phyloP scores from a whole-genome alignment of 169 alveolate genomes.

The Cryptosporidium tyzzeri region DNA sequence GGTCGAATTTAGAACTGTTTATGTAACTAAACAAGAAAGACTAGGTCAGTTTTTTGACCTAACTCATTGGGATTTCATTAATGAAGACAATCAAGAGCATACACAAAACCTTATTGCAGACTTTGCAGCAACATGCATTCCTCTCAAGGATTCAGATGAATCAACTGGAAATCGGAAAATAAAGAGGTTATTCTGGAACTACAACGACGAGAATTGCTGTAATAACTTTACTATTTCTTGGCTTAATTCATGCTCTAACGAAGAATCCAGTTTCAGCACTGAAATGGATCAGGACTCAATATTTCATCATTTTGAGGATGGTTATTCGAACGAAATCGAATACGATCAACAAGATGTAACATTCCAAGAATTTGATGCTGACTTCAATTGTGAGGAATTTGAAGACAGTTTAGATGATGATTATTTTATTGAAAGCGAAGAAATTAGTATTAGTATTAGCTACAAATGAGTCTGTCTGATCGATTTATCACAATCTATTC shows the following conservation, averaged over 20 bases:
- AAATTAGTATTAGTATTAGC: conserved; percentile 11
- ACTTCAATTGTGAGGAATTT: conserved; percentile 18
- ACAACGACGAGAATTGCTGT: conserved; percentile 15
- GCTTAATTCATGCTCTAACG: conserved; percentile 38
- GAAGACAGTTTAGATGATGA: conserved; percentile 9
- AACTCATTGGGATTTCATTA: conserved; percentile 13
- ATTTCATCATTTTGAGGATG: conserved; percentile 22
- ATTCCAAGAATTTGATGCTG: conserved; percentile 4
- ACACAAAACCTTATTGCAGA: conserved; percentile 49
- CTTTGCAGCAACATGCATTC: conserved; percentile 69
- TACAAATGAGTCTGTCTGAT: conserved; percentile 5
- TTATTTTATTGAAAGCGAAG: conserved; percentile 35
- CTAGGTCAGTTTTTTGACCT: conserved; percentile 68
- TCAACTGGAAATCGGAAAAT: conserved; percentile 32
- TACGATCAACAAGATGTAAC: conserved; percentile 8
- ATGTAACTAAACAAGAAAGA: conserved; percentile 65
- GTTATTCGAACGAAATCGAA: not conserved
- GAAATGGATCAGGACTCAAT: conserved; percentile 25
- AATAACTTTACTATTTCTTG: conserved; percentile 61
- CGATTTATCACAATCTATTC: not conserved
- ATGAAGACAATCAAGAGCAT: conserved; percentile 44
- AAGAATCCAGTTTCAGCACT: conserved; percentile 10
- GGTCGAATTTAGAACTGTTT: conserved; percentile 65
- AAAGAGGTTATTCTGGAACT: conserved; percentile 62
- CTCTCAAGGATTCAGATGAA: conserved; percentile 66